phyloP scores from a whole-genome alignment of 108 stramenopile genomes.

The Fragilaria crotonensis region DNA sequence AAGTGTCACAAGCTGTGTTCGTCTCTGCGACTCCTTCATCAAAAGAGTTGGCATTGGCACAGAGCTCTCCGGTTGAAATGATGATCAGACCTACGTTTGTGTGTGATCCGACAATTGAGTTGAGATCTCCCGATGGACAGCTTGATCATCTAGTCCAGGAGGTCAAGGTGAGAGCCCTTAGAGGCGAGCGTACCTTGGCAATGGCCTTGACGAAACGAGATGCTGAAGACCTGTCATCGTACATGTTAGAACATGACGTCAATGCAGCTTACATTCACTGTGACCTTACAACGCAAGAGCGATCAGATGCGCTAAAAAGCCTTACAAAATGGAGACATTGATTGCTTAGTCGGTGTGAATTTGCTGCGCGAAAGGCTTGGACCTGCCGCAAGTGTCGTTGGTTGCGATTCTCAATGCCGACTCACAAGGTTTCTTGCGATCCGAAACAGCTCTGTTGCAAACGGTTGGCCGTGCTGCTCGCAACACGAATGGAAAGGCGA shows the following conservation, averaged over 20 bases:
- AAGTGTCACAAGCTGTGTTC: constrained; percentile 49
- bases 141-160: constrained; percentile 44
- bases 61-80: constrained; percentile 43
- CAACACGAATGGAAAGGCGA: constrained; percentile 49
- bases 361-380: constrained; percentile 68
- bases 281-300: constrained; percentile 56
- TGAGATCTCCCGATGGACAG: constrained; percentile 40
- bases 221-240: constrained; percentile 59
- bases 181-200: constrained; percentile 44
- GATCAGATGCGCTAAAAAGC: constrained; percentile 44
- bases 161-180: constrained; percentile 20
- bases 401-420: constrained; percentile 80
- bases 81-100: constrained; percentile 73
- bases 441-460: constrained; percentile 67
- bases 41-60: constrained; percentile 30
- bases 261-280: constrained; percentile 61
- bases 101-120: constrained; percentile 56
- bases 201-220: constrained; percentile 68
- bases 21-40: constrained; percentile 65
- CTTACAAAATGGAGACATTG: constrained; percentile 51
- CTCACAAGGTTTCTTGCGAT: constrained; percentile 64
- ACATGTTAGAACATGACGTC: constrained; percentile 45
- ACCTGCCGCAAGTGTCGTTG: constrained; percentile 74
- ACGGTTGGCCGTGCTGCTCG: constrained; percentile 72
- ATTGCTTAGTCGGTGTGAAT: constrained; percentile 80